Base-by-base conservation (phyloP, 345 rosid species). In the Syzygium aqueum region DNA sequence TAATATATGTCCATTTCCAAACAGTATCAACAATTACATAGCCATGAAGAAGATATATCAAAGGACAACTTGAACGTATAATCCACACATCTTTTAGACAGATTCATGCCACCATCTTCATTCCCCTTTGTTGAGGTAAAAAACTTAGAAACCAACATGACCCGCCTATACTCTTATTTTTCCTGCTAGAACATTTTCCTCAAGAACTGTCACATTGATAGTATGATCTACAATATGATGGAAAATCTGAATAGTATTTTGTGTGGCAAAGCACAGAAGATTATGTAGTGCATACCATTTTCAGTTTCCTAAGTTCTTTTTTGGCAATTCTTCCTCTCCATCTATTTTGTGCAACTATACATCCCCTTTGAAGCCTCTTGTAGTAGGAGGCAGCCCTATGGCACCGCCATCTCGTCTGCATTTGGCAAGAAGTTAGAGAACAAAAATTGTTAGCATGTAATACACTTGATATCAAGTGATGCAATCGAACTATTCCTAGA, bases 291-390 rank as follows among this genome's bases (percentile, higher is more conserved):
- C 84, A 51, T 51, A 91, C 93, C 93, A 91, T 90, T 90, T 90
- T 91, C 84, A 91, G 90, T 84, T 86, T 90, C 87, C 92, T 90
- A 37, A 91, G 93, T 87, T 91, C 93, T 85, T 87, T 89, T 88
- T 85, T 90, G 50, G 91, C 93, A 88, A 90, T 84, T 84, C 89
- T 89, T 84, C 93, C 89, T 77, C 93, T 90, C 93, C 93, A 90
- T 73, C 92, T 89, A 87, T 90, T 88, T 53, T 91, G 93, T 17
- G 92, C 85, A 23, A 89, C 89, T 84, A 90, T 53, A 11, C 59
- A 53, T 84, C 92, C 93, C 87, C 82, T 88, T 87, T 84, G 77
- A 82, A 91, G 91, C 83, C 51, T 88, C 84, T 80, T 91, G 86
- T 90, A 91, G 87, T 91, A 91, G 59, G 90, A 86, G 85, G 87